phyloP scores from a whole-genome alignment of 192 early-diverging fungal genomes.

The Coemansia sp. region DNA sequence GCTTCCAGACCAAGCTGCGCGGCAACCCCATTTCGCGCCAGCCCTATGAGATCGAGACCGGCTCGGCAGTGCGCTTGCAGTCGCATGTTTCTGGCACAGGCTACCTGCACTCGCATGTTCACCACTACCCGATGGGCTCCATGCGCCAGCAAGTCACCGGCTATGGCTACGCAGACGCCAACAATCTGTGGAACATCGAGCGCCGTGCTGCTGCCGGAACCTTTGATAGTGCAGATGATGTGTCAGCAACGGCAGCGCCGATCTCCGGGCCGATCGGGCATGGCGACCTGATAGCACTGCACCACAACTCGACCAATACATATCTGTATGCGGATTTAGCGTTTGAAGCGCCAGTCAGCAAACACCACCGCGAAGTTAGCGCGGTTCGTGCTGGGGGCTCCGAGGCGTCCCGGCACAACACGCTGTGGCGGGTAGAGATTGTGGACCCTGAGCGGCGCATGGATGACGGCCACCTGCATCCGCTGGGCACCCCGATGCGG shows the following conservation, averaged over 20 bases:
- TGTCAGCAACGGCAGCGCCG: neutral
- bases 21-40: conserved; percentile 42
- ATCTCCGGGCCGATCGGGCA: conserved; percentile 60
- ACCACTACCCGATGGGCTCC: conserved; percentile 61
- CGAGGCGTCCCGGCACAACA: conserved; percentile 57
- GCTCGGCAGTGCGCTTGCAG: conserved; percentile 37
- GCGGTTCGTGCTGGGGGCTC: conserved; percentile 16
- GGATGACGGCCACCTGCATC: conserved; percentile 48
- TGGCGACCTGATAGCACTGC: conserved; percentile 72
- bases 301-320: conserved; percentile 60
- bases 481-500: conserved; percentile 62
- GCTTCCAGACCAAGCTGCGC: conserved; percentile 38
- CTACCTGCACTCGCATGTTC: conserved; percentile 61
- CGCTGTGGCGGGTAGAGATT: conserved; percentile 86
- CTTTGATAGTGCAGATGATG: conserved; percentile 8
- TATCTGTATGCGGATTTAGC: conserved; percentile 63
- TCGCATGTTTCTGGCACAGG: conserved; percentile 32
- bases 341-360: conserved; percentile 60
- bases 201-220: conserved; percentile 28
- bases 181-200: conserved; percentile 74
- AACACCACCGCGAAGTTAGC: conserved; percentile 65
- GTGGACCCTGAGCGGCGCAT: conserved; percentile 55
- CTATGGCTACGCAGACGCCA: conserved; percentile 80
- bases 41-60: conserved; percentile 47
- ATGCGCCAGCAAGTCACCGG: conserved; percentile 79